These are phyloP conservation scores for Brassica rapa DNA, from an alignment of 345 rosid species.

Conservation along the genomic window DNA sequence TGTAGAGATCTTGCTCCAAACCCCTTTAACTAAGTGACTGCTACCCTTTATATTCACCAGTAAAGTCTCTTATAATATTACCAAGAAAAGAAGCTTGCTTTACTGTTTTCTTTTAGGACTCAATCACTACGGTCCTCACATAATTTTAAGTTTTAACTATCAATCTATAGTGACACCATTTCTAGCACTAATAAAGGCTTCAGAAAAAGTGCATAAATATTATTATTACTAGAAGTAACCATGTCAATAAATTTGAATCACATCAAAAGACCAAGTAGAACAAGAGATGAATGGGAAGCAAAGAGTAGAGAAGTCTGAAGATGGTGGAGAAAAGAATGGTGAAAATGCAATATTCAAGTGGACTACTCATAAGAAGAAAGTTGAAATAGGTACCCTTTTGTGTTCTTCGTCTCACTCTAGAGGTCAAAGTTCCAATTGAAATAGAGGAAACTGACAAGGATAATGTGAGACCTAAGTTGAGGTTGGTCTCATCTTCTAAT, in stretches of 20 bases:
- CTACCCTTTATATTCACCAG: constrained; percentile 1
- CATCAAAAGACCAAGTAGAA: constrained; percentile 48
- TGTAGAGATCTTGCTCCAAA: constrained; percentile 43
- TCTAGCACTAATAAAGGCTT: constrained; percentile 5
- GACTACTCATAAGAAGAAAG: too few species aligned
- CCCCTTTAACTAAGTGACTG: background rate
- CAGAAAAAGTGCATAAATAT: background rate
- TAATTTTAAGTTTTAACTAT: background rate
- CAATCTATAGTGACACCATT: too few species aligned
- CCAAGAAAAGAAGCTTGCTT: background rate
- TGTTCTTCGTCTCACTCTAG: background rate
- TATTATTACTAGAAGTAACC: too few species aligned
- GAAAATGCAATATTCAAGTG: too few species aligned
- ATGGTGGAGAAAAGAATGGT: too few species aligned
- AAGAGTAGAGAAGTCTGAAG: background rate
- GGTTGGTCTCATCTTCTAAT: background rate
- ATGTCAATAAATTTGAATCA: constrained; percentile 34
- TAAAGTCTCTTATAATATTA: constrained; percentile 1
- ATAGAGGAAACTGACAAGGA: background rate
- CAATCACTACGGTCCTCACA: background rate
- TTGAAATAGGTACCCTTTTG: background rate
- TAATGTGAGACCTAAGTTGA: background rate
- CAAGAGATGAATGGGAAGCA: background rate
- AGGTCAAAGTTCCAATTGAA: background rate
- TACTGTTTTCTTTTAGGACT: background rate